Evolutionary conservation across 1,139 yeast species (phyloP), one percentile per base, ranked within the genome.

Genomic region (Schwanniomyces etchellsii): DNA sequence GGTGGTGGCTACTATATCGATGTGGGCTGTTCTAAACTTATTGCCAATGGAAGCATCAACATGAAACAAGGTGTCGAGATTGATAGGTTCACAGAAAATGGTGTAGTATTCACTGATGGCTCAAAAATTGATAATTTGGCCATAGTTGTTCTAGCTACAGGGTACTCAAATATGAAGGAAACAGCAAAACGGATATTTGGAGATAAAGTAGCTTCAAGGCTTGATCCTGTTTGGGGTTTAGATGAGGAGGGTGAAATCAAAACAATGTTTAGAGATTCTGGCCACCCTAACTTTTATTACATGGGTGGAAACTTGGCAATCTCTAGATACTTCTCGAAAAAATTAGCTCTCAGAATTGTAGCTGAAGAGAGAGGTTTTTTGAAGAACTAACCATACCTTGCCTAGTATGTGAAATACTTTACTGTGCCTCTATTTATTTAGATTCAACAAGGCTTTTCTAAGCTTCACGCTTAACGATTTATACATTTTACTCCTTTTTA

Each of bases 1-100:
- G 70, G 68, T 11, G 70, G 71, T 3, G 72, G 72, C 20, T 66
- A 61, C 41, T 65, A 66, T 42, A 60, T 63, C 30, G 70, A 65
- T 37, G 68, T 60, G 28, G 72, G 72, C 5, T 58, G 64, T 34
- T 57, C 67, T 25, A 49, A 50, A 30, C 44, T 60, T 33, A 59
- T 65, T 31, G 48, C 48, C 14, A 60, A 63, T n/a, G 64, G 60
- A 11, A 54, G 52, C 33, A 55, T 65, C 35, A 45, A 50, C 25
- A 46, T 65, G 33, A 53, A 59, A 37, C 58, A 55, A 29, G 65
- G 66, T 6, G 42, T 36, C 15, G 40, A 46, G 14, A 50, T 65
- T 27, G 47, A 51, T 27, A 39, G 44, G 27, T 60, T 65, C 43
- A 48, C 55, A 9, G 61, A 57, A 34, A 42, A 47, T 36, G 59